phyloP scores from a whole-genome alignment of 2,329 filamentous ascomycete genomes.

The Penicillium sp. region DNA sequence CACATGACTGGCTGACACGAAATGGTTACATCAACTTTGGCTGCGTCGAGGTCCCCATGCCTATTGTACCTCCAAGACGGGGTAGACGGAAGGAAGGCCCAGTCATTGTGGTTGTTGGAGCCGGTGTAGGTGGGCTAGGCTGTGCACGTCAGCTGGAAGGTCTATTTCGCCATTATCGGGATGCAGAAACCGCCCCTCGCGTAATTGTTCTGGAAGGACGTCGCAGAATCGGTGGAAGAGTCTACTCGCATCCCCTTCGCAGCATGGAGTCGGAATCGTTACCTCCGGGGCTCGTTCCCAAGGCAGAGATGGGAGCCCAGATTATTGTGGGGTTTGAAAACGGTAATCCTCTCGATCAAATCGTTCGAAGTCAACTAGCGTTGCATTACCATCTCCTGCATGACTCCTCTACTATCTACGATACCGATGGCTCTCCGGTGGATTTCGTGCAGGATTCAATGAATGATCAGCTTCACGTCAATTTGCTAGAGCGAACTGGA shows the following conservation, averaged over 20 bases:
- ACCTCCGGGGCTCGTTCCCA: constrained; percentile 62
- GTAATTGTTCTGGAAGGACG: constrained; percentile 85
- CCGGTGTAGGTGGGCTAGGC: constrained; percentile 89
- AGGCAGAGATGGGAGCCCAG: constrained; percentile 96
- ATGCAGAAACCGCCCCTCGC: constrained; percentile 65
- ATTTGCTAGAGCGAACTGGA: constrained; percentile 88
- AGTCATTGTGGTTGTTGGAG: constrained; percentile 83
- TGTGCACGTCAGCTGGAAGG: constrained; percentile 88
- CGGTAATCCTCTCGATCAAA: constrained; percentile 88
- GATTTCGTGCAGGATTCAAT: constrained; percentile 75
- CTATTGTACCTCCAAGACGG: constrained; percentile 40
- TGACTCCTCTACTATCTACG: constrained; percentile 83
- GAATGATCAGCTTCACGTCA: constrained; percentile 91
- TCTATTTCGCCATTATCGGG: constrained; percentile 77
- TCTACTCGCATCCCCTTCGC: constrained; percentile 77
- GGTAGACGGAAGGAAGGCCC: constrained; percentile 56
- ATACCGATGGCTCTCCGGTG: constrained; percentile 64
- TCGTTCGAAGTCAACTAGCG: constrained; percentile 86
- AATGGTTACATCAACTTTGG: constrained; percentile 97
- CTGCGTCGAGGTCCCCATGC: constrained; percentile 70
- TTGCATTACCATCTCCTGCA: constrained; percentile 81
- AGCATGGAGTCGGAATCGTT: constrained; percentile 58
- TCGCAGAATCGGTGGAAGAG: constrained; percentile 81
- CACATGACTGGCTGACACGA: constrained; percentile 88
- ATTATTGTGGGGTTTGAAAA: constrained; percentile 97